phyloP scores from a whole-genome alignment of 1,284 basidiomycete species.

The Cronartium quercuum region DNA sequence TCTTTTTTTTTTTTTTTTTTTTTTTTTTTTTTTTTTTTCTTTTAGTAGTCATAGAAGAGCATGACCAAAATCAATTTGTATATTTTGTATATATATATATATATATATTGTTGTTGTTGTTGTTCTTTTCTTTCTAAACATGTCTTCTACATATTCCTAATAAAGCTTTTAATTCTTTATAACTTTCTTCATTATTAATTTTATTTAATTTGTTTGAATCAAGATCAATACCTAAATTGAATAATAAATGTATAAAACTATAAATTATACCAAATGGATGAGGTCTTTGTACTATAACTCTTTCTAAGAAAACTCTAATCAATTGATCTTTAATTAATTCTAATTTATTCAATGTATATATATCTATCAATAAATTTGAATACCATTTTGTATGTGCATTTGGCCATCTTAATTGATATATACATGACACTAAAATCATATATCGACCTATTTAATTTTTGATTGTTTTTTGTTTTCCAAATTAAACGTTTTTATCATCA shows the following conservation, averaged over 20 bases:
- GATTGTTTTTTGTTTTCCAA: no score
- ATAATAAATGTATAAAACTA: constrained; percentile 77
- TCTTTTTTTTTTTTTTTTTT: no score
- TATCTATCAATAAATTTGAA: constrained; percentile 74
- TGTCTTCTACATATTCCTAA: constrained; percentile 26
- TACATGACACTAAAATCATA: constrained; percentile 79
- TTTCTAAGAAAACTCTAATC: constrained; percentile 82
- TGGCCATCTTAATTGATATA: constrained; percentile 89
- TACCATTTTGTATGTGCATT: constrained; percentile 80
- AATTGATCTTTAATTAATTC: constrained; percentile 81
- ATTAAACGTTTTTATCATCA: no score
- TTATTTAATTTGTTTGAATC: not conserved
- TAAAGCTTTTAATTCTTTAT: constrained; percentile 18
- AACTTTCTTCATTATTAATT: not conserved
- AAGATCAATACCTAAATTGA: constrained; percentile 52
- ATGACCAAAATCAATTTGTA: not conserved
- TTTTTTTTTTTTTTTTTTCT: no score
- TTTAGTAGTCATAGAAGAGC: not conserved
- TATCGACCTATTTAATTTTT: constrained; percentile 58
- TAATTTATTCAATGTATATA: constrained; percentile 66
- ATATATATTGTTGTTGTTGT: not conserved
- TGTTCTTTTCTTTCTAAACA: not conserved
- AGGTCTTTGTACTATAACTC: constrained; percentile 85
- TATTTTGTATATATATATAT: constrained; percentile 3
- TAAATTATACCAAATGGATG: constrained; percentile 96